Evolutionary conservation across 2,329 filamentous ascomycete species (phyloP).

Genomic region (Polychaeton citri): DNA sequence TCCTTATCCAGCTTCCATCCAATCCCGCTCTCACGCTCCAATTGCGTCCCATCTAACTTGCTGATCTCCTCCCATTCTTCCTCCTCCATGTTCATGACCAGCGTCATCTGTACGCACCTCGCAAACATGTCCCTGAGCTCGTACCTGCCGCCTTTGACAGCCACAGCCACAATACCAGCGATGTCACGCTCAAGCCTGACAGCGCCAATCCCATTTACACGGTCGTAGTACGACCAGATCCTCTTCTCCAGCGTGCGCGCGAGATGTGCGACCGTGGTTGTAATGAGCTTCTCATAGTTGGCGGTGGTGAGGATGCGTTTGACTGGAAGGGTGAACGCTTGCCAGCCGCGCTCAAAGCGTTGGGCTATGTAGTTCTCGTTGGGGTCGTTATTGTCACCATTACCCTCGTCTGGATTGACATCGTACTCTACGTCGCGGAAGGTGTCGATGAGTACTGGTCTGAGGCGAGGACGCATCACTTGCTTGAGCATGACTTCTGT

Average conservation of each 20-base stretch:
- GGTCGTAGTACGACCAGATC: conserved; percentile 65
- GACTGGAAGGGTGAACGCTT: conserved; percentile 70
- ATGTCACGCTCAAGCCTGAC: conserved; percentile 77
- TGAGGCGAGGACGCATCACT: conserved; percentile 71
- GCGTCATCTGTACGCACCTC: conserved; percentile 63
- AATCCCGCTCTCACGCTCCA: conserved; percentile 49
- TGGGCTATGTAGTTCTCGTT: conserved; percentile 53
- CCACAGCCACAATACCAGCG: conserved; percentile 55
- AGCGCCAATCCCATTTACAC: conserved; percentile 68
- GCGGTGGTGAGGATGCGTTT: conserved; percentile 68
- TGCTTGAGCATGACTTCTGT: conserved; percentile 76
- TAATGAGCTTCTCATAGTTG: conserved; percentile 64
- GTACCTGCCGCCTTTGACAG: conserved; percentile 59
- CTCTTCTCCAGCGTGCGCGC: conserved; percentile 74
- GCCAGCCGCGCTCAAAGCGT: conserved; percentile 77
- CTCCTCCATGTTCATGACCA: conserved; percentile 88
- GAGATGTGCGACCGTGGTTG: conserved; percentile 60
- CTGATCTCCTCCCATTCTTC: conserved; percentile 75
- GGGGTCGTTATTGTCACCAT: conserved; percentile 24
- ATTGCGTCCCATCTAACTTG: conserved; percentile 31
- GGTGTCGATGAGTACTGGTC: conserved; percentile 71
- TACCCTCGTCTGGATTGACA: conserved; percentile 48
- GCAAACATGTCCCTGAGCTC: conserved; percentile 64
- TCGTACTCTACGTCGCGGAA: conserved; percentile 89
- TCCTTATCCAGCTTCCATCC: conserved; percentile 59